Base-by-base conservation (phyloP, 768 basidiomycete species). In the Russula olivacea region DNA sequence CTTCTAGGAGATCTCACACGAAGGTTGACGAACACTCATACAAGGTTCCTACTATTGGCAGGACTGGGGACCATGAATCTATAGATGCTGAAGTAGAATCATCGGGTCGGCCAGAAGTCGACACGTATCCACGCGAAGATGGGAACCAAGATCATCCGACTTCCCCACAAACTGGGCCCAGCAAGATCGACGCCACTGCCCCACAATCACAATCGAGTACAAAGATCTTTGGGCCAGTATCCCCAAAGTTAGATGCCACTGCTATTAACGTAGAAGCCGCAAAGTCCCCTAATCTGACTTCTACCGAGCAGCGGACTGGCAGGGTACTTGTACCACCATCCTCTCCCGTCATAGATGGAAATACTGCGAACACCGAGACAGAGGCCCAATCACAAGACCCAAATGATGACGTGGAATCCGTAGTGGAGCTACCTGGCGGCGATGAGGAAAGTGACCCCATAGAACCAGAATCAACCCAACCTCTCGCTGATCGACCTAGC, bases 401-500 rank as follows among this genome's bases (percentile, higher is more conserved):
- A 21, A 56, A 43, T 49, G 65, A 67, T 34, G 65, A 63, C n/a
- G 52, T 64, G 1, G 65, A 68, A 19, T 47, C 65, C 51, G 15
- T 43, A 30, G 61, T 59, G 38, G 55, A 62, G 32, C 32, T 32
- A 2, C 50, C 45, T 11, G 38, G 21, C 55, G 38, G 40, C 21
- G 7, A 43, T 9, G 23, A 52, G 32, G 65, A 66, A 41, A 60
- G 56, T 34, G 67, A 68, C 25, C 67, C 67, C 40, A 68, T 68
- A 28, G 67, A 68, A 40, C 21, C 38, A 28, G 59, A 58, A 25
- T 53, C 17, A 23, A 60, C 53, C 50, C 58, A 60, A 43, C 41
- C 58, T 19, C 21, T 43, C 21, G n/a, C 17, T 28, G 23, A 47
- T 55, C 55, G 23, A 38, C 25, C 30, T 41, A 32, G 34, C 15